These are phyloP conservation scores for Zygotorulaspora florentina DNA, from an alignment of 805 yeast species.

Conservation along the genomic window DNA sequence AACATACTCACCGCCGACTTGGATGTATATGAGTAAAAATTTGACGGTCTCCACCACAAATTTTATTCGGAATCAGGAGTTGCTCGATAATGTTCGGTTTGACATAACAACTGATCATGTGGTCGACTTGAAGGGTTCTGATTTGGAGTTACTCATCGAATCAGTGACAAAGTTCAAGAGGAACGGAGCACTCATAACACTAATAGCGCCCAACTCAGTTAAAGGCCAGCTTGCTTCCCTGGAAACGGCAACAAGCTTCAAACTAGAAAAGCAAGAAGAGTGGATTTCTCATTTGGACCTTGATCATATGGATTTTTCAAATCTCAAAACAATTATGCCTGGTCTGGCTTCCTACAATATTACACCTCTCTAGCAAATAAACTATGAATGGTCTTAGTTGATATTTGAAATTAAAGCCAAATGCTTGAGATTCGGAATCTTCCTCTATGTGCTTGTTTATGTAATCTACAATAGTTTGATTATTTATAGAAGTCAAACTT, in stretches of 20 bases:
- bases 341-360: conserved; percentile 59
- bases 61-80: conserved; percentile 21
- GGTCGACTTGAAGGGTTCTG: conserved; percentile 47
- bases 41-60: conserved; percentile 25
- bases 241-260: background rate
- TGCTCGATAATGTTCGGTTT: conserved; percentile 17
- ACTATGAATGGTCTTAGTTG: background rate
- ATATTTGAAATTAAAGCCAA: background rate
- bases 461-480: conserved; percentile 11
- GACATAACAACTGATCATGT: conserved; percentile 25
- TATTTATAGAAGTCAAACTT: conserved; percentile 96
- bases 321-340: conserved; percentile 47
- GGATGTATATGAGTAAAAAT: conserved; percentile 49
- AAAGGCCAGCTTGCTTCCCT: conserved; percentile 4
- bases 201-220: conserved; percentile 25
- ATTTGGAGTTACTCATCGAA: conserved; percentile 24
- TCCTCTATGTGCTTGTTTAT: conserved; percentile 2
- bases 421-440: background rate
- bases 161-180: conserved; percentile 20
- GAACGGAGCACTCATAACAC: conserved; percentile 4
- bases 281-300: conserved; percentile 56
- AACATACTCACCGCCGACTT: conserved; percentile 89
- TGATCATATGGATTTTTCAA: conserved; percentile 63
- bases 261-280: conserved; percentile 33
- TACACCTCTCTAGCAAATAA: background rate